Evolutionary conservation across 352 stramenopile species (phyloP), one percentile per base, ranked within the genome.

Genomic region (Phytophthora fragariaefolia): DNA sequence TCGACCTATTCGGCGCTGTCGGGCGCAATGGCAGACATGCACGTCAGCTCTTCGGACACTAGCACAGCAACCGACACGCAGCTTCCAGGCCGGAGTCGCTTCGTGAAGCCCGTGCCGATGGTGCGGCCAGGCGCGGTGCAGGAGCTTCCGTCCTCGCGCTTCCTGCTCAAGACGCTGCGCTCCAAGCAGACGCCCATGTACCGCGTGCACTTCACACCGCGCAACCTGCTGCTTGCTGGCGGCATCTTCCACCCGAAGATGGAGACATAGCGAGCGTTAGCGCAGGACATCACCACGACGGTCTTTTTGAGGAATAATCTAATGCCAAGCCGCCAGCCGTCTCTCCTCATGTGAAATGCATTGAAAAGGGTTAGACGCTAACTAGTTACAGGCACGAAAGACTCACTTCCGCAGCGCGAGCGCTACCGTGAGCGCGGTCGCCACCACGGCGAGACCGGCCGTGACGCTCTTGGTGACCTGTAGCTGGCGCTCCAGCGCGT

Each of bases 131-230:
- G 71, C 27, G 68, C 71, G 0, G 67, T 89, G 38, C 77, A 86
- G 38, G 80, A 92, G 12, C 51, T 90, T 22, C 82, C 81, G 32
- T 77, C 77, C 47, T 93, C 85, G 15, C 85, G 81, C 4, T 93
- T 91, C 58, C 56, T 93, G n/a, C 72, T 95, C 30, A 91, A 94
- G 76, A 95, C 85, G 34, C 77, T 96, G 48, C 81, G 82, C 22
- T 91, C 87, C 20, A 96, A 96, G 75, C 84, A 93, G 59, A 95
- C 89, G 48, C 87, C 85, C 30, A 91, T 95, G 69, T 89, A 92
- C 57, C 76, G 80, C 45, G 80, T 96, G 32, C 82, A 91, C 48
- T 96, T 92, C 56, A 96, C 89, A 49, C 71, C 80, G 23, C 85
- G 89, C 45, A 96, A 96, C 59, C 54, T 96, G 63, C 52, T 96